These are phyloP conservation scores for Lanmaoa rubissima DNA, from an alignment of 768 basidiomycete genomes.

Conservation along the genomic window DNA sequence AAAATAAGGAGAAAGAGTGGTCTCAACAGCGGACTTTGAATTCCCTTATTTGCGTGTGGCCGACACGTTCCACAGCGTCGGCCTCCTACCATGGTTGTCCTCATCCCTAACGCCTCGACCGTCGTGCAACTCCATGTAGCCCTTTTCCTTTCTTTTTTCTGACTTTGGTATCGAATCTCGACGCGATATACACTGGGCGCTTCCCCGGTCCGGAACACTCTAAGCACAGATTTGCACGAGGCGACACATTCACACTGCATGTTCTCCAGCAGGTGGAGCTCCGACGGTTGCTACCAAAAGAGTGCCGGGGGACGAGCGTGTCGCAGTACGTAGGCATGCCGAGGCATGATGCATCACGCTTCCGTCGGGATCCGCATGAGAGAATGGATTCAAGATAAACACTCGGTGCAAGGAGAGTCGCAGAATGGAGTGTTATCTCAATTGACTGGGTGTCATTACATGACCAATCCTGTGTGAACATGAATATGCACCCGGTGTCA, in stretches of 20 bases:
- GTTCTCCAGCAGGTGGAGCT: constrained; percentile 12
- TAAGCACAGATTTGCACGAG: neutral
- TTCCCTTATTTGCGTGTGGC: constrained; percentile 18
- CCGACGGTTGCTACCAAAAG: neutral
- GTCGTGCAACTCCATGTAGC: neutral
- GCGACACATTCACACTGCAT: constrained; percentile 4
- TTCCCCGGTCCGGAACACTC: neutral
- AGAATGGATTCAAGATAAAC: neutral
- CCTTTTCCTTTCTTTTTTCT: neutral
- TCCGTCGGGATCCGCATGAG: neutral
- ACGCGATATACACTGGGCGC: neutral
- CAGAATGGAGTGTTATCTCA: neutral
- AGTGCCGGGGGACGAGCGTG: neutral
- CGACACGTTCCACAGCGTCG: constrained; percentile 30
- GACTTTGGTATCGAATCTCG: neutral
- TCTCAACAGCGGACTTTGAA: constrained; percentile 35
- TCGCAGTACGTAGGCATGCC: neutral
- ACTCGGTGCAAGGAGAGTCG: neutral
- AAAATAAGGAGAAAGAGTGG: constrained; percentile 29
- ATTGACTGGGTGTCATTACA: neutral
- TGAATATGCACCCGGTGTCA: neutral
- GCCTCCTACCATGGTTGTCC: neutral
- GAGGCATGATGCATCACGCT: neutral
- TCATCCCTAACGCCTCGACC: neutral
- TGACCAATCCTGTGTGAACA: neutral